Evolutionary conservation across 2,329 filamentous ascomycete genomes (phyloP).

Genomic region (Cladophialophora chaetospira): DNA sequence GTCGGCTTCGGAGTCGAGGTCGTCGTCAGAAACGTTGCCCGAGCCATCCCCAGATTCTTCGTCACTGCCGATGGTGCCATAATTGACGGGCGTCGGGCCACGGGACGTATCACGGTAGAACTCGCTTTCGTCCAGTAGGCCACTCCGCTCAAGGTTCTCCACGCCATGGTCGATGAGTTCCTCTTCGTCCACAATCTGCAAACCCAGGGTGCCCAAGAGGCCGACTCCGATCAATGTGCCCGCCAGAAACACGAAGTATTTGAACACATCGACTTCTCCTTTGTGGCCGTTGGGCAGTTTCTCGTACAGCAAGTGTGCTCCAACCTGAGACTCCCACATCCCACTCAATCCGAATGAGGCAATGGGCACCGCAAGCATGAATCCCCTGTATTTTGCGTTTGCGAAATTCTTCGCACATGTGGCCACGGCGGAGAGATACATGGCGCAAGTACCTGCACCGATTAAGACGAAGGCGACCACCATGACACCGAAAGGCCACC

Average conservation of each 20-base stretch:
- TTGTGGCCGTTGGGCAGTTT: slow-evolving; percentile 62
- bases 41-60: slow-evolving; percentile 6
- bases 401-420: slow-evolving; percentile 99
- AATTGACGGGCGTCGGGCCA: slow-evolving; percentile 43
- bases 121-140: slow-evolving; percentile 73
- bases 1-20: slow-evolving; percentile 47
- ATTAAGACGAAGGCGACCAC: slow-evolving; percentile 79
- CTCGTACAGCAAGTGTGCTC: slow-evolving; percentile 75
- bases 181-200: slow-evolving; percentile 80
- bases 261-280: slow-evolving; percentile 71
- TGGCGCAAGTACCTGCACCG: slow-evolving; percentile 78
- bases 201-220: slow-evolving; percentile 69
- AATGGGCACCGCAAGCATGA: slow-evolving; percentile 88
- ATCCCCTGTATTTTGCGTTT: slow-evolving; percentile 78
- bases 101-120: slow-evolving; percentile 62
- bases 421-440: slow-evolving; percentile 90
- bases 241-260: slow-evolving; percentile 84
- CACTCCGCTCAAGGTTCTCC: slow-evolving; percentile 87
- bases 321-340: slow-evolving; percentile 93
- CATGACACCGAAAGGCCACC: slow-evolving; percentile 80
- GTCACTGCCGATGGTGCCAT: slow-evolving; percentile 57
- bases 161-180: slow-evolving; percentile 87
- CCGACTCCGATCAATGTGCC: slow-evolving; percentile 71
- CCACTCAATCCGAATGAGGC: slow-evolving; percentile 90
- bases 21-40: slow-evolving; percentile 39